These are phyloP conservation scores for Fusarium anguioides DNA, from an alignment of 2,329 filamentous ascomycete species.

Conservation along the genomic window DNA sequence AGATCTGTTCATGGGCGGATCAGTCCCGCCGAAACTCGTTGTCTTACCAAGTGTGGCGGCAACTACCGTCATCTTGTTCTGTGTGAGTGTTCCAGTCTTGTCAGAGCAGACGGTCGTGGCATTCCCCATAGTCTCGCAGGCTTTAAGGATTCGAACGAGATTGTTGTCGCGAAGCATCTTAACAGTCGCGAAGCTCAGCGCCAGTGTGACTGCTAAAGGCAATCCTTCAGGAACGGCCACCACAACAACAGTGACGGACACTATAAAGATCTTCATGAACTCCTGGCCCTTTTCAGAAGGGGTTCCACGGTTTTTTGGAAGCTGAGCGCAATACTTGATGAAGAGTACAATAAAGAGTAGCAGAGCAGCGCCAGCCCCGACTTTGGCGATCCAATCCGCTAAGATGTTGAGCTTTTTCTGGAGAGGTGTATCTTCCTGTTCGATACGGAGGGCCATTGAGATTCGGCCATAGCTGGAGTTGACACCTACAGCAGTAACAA, in stretches of 20 bases:
- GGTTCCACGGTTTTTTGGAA: conserved; percentile 61
- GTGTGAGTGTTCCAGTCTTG: conserved; percentile 56
- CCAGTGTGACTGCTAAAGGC: conserved; percentile 74
- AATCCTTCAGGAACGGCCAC: conserved; percentile 75
- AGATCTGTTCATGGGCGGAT: conserved; percentile 38
- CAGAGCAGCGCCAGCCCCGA: conserved; percentile 73
- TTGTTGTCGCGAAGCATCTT: conserved; percentile 78
- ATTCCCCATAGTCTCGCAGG: conserved; percentile 79
- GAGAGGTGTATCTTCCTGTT: conserved; percentile 64
- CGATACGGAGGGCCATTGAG: conserved; percentile 65
- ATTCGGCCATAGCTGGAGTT: conserved; percentile 66
- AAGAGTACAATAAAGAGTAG: conserved; percentile 81
- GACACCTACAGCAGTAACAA: conserved; percentile 66
- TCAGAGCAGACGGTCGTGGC: conserved; percentile 82
- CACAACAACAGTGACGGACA: conserved; percentile 73
- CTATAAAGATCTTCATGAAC: conserved; percentile 73
- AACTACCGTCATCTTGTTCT: conserved; percentile 81
- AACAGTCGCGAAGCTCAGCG: conserved; percentile 75
- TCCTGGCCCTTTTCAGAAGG: conserved; percentile 67
- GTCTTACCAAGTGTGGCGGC: conserved; percentile 70
- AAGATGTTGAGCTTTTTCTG: conserved; percentile 63
- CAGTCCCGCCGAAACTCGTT: conserved; percentile 47
- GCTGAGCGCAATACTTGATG: conserved; percentile 77
- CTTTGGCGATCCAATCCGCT: conserved; percentile 51
- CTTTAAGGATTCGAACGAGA: conserved; percentile 72